Conservation (phyloP, 495 filamentous ascomycete genomes). For the Penicillium goetzii region DNA sequence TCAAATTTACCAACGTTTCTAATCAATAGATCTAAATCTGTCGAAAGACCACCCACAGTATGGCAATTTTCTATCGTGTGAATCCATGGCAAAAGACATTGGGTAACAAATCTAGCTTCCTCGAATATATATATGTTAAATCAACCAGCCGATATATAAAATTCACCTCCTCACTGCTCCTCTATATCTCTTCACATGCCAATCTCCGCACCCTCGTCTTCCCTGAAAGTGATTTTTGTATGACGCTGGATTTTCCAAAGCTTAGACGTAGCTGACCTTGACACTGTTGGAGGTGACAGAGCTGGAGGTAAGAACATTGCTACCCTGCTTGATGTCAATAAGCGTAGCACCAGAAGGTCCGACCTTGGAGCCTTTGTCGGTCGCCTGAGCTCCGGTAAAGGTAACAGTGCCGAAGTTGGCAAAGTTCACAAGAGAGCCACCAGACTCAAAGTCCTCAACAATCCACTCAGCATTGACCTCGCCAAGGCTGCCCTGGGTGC, state of each 20-base stretch:
- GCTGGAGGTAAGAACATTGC: slow-evolving; percentile 46
- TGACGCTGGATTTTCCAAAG: not conserved
- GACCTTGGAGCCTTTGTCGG: slow-evolving; percentile 32
- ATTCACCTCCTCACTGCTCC: not conserved
- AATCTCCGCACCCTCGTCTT: not conserved
- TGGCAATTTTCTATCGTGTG: too few relatives aligned
- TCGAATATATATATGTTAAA: not conserved
- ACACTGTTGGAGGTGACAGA: slow-evolving; percentile 40
- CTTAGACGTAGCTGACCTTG: slow-evolving; percentile 30
- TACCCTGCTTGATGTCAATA: slow-evolving; percentile 53
- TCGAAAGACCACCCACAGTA: too few relatives aligned
- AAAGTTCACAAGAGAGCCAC: slow-evolving; percentile 50
- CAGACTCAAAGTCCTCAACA: slow-evolving; percentile 59
- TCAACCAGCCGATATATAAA: not conserved
- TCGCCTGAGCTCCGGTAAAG: slow-evolving; percentile 46
- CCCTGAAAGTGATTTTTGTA: not conserved
- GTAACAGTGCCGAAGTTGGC: slow-evolving; percentile 57
- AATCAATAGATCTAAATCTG: too few relatives aligned
- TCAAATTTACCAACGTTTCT: too few relatives aligned
- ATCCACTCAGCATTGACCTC: slow-evolving; percentile 63
- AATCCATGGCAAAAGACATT: too few relatives aligned
- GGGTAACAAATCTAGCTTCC: too few relatives aligned
- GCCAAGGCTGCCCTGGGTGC: slow-evolving; percentile 22
- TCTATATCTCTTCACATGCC: not conserved
- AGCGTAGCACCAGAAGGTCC: slow-evolving; percentile 46